Conservation (phyloP, 768 basidiomycete species). For the Mycena rebaudengoi region DNA sequence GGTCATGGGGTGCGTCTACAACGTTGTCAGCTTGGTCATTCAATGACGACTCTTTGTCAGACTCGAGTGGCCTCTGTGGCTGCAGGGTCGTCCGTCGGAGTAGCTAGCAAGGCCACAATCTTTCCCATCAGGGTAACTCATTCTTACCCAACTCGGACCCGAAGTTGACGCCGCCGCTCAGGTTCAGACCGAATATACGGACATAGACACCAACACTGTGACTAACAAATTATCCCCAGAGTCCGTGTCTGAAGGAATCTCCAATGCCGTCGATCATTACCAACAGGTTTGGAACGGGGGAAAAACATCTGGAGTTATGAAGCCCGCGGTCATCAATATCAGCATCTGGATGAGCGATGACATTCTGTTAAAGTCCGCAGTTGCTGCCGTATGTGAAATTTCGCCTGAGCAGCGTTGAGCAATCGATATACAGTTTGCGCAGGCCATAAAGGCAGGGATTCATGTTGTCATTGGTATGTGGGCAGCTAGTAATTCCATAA, state of each 20-base stretch:
- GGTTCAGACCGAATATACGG: too few species aligned
- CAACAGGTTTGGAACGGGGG: neutral
- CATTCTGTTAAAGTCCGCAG: too few species aligned
- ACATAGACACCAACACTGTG: too few species aligned
- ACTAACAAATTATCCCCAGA: too few species aligned
- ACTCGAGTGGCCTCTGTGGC: neutral
- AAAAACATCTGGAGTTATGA: neutral
- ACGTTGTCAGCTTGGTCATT: neutral
- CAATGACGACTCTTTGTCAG: neutral
- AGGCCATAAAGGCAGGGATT: too few species aligned
- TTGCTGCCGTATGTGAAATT: too few species aligned
- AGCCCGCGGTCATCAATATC: neutral
- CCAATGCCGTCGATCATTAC: neutral
- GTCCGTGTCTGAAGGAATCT: neutral
- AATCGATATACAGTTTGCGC: too few species aligned
- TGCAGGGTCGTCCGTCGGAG: neutral
- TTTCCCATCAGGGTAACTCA: neutral
- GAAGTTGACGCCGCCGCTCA: too few species aligned
- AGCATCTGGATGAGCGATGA: neutral
- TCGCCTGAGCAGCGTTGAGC: too few species aligned
- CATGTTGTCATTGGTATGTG: too few species aligned
- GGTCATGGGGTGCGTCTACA: neutral
- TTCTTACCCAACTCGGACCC: too few species aligned
- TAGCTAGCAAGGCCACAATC: neutral
- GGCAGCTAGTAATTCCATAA: too few species aligned